Percentiles rank a stretch among this genome's conserved stretches.
Conservation (phyloP, 129 eudicot genomes). For the Flaveria sonorensis region DNA sequence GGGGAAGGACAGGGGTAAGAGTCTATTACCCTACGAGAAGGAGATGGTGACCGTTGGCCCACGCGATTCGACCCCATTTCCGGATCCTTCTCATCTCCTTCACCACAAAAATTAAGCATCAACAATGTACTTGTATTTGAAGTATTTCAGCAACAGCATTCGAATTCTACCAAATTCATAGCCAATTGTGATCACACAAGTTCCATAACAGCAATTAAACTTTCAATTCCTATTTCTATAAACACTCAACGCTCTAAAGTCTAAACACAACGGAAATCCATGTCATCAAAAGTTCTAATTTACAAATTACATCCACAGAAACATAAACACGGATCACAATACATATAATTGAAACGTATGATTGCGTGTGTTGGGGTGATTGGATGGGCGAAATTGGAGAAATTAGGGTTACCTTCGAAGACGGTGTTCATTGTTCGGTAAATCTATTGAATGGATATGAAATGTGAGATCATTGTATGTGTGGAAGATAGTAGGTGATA, state of each 20-base stretch:
- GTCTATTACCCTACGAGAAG: slow-evolving; percentile 40
- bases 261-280: background rate
- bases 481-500: slow-evolving; percentile 19
- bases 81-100: slow-evolving; percentile 50
- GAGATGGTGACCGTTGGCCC: slow-evolving; percentile 36
- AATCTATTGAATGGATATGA: background rate
- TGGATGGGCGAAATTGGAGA: background rate
- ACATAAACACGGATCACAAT: background rate
- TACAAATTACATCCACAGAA: background rate
- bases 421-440: slow-evolving; percentile 40
- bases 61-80: slow-evolving; percentile 40
- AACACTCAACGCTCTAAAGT: background rate
- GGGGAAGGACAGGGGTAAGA: slow-evolving; percentile 46
- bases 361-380: background rate
- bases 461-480: slow-evolving; percentile 13
- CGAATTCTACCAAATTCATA: background rate
- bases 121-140: too few species aligned
- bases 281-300: background rate
- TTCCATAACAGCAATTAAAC: background rate
- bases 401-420: slow-evolving; percentile 44
- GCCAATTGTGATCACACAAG: background rate
- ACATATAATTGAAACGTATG: background rate
- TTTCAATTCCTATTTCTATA: background rate
- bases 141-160: slow-evolving; percentile 14
- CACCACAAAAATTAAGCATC: slow-evolving; percentile 3